Base-by-base conservation (phyloP, 2,329 filamentous ascomycete genomes). In the Alternaria viburni region DNA sequence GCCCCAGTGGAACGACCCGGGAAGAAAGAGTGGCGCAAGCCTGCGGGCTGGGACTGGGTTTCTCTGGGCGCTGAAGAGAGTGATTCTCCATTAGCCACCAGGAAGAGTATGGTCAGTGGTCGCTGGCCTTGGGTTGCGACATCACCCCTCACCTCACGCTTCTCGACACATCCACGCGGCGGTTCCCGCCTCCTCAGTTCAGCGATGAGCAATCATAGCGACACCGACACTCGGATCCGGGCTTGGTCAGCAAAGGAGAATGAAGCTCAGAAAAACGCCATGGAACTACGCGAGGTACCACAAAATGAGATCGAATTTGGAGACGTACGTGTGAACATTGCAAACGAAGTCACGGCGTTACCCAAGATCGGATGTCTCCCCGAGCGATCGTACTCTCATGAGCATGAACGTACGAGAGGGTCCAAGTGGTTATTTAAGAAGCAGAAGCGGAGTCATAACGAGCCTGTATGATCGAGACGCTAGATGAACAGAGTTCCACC, bases 361-460 rank as follows among this genome's bases (percentile, higher is more conserved):
- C 67, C 69, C 7, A 58, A 51, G 7, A 69, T 73, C 4, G 64
- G 65, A 6, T 73, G 66, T 54, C 43, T 70, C 11, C 64, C 68
- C 11, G 68, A 68, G 41, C 62, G 62, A 15, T 59, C 66, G 3
- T 68, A 58, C 17, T 51, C 28, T 21, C 28, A 51, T 21, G 49
- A 51, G 49, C 28, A 51, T 21, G 49, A 51, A 30, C 49, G 41
- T 21, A 11, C 21, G 44, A 26, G n/a, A 25, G 45, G 15, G 3
- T 17, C 19, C 11, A 26, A 17, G 54, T 36, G 9, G 17, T 21
- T 25, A 10, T 46, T 32, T 1, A 41, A 41, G 36, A 41, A 41
- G 36, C 45, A 30, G 23, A 60, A 49, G 9, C 47, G 54, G 47
- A 57, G 41, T 15, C 57, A 41, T 10, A 26, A 52, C 32, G 23